Conservation (phyloP, 202 grass and related monocot genomes). For the Schoenoplectus tabernaemontani region DNA sequence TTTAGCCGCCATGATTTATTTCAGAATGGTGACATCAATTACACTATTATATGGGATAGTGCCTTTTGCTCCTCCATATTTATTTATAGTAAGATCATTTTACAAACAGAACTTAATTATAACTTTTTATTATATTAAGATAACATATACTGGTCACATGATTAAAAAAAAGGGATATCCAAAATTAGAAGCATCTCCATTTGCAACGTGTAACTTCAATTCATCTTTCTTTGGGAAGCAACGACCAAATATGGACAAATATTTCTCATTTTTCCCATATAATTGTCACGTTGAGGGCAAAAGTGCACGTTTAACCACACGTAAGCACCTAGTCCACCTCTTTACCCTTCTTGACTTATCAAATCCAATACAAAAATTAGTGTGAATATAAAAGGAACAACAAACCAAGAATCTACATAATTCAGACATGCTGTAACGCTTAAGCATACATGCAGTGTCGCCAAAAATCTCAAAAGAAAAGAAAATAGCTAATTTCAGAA, state of each 20-base stretch:
- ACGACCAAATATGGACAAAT: background rate
- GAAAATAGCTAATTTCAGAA: background rate
- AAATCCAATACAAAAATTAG: background rate
- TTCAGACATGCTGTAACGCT: background rate
- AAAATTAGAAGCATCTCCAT: background rate
- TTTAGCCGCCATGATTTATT: background rate
- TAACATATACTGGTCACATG: too few species aligned
- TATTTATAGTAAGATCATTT: background rate
- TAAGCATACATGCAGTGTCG: background rate
- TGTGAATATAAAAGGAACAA: slow-evolving; percentile 7
- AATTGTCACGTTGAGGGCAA: background rate
- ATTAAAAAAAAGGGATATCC: background rate
- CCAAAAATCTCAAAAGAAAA: background rate
- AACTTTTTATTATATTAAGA: background rate
- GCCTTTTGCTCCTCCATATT: background rate
- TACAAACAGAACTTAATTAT: background rate
- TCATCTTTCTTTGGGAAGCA: background rate
- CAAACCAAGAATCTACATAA: background rate
- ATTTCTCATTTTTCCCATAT: background rate
- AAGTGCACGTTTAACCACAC: background rate
- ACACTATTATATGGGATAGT: background rate
- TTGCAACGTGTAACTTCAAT: background rate
- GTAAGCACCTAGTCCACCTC: background rate
- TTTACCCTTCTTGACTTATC: background rate
- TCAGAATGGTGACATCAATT: background rate